These are phyloP conservation scores for Exophiala oligosperma DNA, from an alignment of 2,329 filamentous ascomycete genomes.

Conservation along the genomic window DNA sequence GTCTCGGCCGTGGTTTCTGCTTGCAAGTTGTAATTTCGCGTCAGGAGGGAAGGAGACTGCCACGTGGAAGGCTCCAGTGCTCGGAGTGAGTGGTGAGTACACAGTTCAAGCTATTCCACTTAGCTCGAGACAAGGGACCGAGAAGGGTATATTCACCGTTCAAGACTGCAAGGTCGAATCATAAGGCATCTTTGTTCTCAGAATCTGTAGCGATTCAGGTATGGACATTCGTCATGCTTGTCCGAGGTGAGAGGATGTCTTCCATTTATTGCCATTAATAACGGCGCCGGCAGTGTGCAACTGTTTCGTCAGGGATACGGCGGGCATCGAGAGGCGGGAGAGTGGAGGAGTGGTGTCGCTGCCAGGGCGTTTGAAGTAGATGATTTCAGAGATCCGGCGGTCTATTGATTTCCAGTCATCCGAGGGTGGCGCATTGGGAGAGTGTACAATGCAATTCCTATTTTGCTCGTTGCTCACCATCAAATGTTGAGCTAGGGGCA, in stretches of 20 bases:
- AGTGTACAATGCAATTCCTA: not conserved
- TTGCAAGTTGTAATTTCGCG: conserved; percentile 1
- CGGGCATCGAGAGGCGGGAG: not conserved
- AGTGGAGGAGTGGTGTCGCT: not conserved
- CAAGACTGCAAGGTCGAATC: not conserved
- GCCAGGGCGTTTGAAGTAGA: not conserved
- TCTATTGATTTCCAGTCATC: not conserved
- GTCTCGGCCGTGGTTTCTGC: not conserved
- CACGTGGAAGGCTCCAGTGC: conserved; percentile 4
- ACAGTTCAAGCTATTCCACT: not conserved
- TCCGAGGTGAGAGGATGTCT: not conserved
- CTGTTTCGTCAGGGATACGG: conserved; percentile 1
- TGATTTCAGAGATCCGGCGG: not conserved
- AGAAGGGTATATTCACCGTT: not conserved
- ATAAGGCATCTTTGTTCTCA: not conserved
- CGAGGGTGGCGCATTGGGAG: conserved; percentile 1
- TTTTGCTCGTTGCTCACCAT: too few species aligned
- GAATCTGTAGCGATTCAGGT: not conserved
- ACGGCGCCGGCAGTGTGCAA: not conserved
- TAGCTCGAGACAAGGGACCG: not conserved
- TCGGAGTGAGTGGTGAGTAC: not conserved
- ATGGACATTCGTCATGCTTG: not conserved
- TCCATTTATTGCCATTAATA: not conserved
- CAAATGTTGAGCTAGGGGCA: too few species aligned
- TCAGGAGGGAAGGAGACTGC: conserved; percentile 1